Percentiles rank a stretch among this genome's conserved stretches.
Conservation (phyloP, 345 rosid species). For the Ceriops decandra region DNA sequence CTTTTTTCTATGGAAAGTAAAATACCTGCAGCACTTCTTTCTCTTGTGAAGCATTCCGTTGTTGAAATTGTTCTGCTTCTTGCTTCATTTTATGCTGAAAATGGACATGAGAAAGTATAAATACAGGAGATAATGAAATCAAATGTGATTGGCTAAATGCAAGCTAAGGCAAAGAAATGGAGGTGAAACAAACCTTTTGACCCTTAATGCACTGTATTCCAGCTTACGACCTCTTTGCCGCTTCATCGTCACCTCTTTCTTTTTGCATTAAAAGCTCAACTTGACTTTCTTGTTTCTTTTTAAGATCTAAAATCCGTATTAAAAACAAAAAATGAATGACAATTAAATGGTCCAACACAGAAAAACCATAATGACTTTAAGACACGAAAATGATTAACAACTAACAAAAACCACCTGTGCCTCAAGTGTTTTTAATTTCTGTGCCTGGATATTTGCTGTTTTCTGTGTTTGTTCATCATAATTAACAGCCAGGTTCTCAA, state of each 20-base stretch:
- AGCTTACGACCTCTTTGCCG: slow-evolving; percentile 67
- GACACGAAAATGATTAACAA: no score
- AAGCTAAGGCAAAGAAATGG: no score
- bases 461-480: slow-evolving; percentile 85
- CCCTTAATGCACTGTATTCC: slow-evolving; percentile 81
- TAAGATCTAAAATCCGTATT: slow-evolving; percentile 59
- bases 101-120: slow-evolving; percentile 41
- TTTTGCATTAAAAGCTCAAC: slow-evolving; percentile 83
- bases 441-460: slow-evolving; percentile 71
- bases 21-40: slow-evolving; percentile 75
- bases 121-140: not conserved
- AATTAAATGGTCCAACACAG: not conserved
- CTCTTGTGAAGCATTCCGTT: slow-evolving; percentile 86
- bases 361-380: no score
- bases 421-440: slow-evolving; percentile 79
- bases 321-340: not conserved
- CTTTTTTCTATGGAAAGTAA: not conserved
- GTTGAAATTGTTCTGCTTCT: slow-evolving; percentile 89
- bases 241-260: slow-evolving; percentile 62
- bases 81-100: slow-evolving; percentile 82
- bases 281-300: slow-evolving; percentile 84
- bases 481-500: slow-evolving; percentile 70
- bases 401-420: slow-evolving; percentile 46
- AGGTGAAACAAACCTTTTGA: slow-evolving; percentile 49
- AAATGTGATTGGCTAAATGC: no score